Evolutionary conservation across 2,329 filamentous ascomycete species (phyloP), one percentile per base, ranked within the genome.

Genomic region (Sarocladium brachiariae): DNA sequence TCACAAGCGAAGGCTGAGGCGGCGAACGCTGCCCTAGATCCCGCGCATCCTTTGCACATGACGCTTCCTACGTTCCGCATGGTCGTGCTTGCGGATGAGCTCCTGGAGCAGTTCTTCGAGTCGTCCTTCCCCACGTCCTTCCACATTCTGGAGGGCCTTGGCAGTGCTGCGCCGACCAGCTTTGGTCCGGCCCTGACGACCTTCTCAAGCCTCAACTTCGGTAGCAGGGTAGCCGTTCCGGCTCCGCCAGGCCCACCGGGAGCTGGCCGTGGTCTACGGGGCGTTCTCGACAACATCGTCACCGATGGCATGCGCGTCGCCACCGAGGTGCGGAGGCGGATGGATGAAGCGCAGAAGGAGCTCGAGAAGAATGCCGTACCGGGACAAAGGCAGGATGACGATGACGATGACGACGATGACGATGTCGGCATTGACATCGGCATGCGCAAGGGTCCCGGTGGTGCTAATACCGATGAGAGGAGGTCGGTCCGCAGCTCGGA

Each of bases 61-160:
- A 97, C 93, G 1, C 78, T 99, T 1, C 93, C 93, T 1, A 99
- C 93, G 1, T 99, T 99, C 77, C 86, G 93, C 57, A 99, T 99
- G 93, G 90, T 99, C 3, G 88, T 99, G 9, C 81, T 99, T 7
- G 93, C 93, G 38, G 93, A 99, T 62, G 93, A 99, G 66, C 78
- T 95, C 1, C 80, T 99, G 5, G 92, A 99, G 62, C 88, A 95
- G 58, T 99, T 99, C 70, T 99, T 99, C 65, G 93, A 99, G 70
- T 88, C 89, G 1, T 95, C 90, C 35, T 96, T 97, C 70, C 89
- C 92, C 0, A 83, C 87, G 49, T 96, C 90, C 1, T 95, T 99
- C 78, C 89, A 88, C 61, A 83, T 96, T 43, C 84, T 88, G 21
- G 87, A 95, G 11, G 77, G 77, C 24, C 61, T 80, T 2, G 63